Percentiles rank a stretch among this genome's conserved stretches.
phyloP scores from a whole-genome alignment of 2,329 filamentous ascomycete genomes.

The Colletotrichum brevisporum region DNA sequence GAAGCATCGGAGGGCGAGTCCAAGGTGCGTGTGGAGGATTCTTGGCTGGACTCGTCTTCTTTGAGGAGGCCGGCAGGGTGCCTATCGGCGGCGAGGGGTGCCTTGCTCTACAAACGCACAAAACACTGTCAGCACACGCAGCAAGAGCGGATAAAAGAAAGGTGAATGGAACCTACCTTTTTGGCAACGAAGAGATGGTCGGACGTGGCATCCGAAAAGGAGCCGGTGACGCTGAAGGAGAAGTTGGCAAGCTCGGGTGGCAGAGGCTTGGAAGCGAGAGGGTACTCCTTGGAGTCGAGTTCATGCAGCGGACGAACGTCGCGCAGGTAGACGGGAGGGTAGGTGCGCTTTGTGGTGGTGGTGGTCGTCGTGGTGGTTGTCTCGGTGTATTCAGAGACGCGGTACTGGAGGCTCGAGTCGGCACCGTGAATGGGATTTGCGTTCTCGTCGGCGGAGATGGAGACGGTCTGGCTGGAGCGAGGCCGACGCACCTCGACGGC shows the following conservation, averaged over 20 bases:
- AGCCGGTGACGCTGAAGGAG: slow-evolving; percentile 77
- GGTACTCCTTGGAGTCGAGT: slow-evolving; percentile 91
- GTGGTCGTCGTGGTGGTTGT: slow-evolving; percentile 88
- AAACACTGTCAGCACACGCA: slow-evolving; percentile 16
- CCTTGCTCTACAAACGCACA: slow-evolving; percentile 26
- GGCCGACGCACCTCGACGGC: slow-evolving; percentile 46
- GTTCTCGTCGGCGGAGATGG: slow-evolving; percentile 62
- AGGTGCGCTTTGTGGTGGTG: slow-evolving; percentile 87
- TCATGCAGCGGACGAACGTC: slow-evolving; percentile 78
- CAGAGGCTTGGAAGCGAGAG: slow-evolving; percentile 85
- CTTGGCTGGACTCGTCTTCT: slow-evolving; percentile 49
- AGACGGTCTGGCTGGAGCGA: slow-evolving; percentile 59
- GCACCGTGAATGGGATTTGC: slow-evolving; percentile 49
- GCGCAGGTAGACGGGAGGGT: slow-evolving; percentile 86
- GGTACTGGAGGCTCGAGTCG: slow-evolving; percentile 63
- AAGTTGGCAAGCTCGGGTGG: slow-evolving; percentile 84
- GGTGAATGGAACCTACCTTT: slow-evolving; percentile 19
- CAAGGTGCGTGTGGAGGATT: slow-evolving; percentile 45
- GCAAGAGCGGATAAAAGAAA: background rate
- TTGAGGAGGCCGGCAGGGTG: slow-evolving; percentile 35
- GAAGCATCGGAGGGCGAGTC: slow-evolving; percentile 46
- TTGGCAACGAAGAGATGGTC: slow-evolving; percentile 27
- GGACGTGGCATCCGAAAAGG: slow-evolving; percentile 45
- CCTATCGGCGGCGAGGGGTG: slow-evolving; percentile 27
- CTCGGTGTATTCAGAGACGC: slow-evolving; percentile 75